phyloP scores from a whole-genome alignment of 73 alveolate species.

The Paramecium sexaurelia region DNA sequence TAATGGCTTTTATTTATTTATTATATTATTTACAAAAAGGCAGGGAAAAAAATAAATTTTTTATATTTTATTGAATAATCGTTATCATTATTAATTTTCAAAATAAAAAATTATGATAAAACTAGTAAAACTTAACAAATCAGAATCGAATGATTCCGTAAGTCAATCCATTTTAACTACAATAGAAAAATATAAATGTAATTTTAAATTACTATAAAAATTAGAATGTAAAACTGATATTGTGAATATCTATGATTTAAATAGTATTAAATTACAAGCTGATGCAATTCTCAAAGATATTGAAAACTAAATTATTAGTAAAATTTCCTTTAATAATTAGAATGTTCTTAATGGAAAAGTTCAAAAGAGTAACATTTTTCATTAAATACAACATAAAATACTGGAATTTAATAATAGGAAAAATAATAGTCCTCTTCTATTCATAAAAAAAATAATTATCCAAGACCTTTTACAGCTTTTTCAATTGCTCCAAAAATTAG shows the following conservation, averaged over 20 bases:
- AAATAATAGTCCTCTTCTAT: not conserved
- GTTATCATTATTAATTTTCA: not conserved
- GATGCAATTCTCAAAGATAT: not conserved
- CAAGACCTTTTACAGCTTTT: not conserved
- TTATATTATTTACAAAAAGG: no score
- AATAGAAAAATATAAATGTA: not conserved
- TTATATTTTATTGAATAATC: not conserved
- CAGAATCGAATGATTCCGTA: not conserved
- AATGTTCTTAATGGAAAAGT: not conserved
- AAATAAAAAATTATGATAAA: not conserved
- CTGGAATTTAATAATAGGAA: not conserved
- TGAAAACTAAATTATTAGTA: conserved; percentile 1
- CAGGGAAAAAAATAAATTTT: not conserved
- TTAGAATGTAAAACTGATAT: not conserved
- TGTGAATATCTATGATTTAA: not conserved
- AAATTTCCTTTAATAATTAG: not conserved
- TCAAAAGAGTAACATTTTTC: not conserved
- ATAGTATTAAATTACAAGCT: conserved; percentile 1
- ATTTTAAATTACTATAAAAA: not conserved
- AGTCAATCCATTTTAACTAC: not conserved
- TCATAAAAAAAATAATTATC: not conserved
- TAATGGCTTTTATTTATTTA: not conserved
- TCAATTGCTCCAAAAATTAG: not conserved
- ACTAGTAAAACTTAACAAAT: not conserved
- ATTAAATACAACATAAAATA: not conserved